A percentile compares a stretch with the other conserved stretches of the same genome.
Evolutionary conservation across 805 yeast genomes (phyloP).

Genomic region (Candida nemodendra): DNA sequence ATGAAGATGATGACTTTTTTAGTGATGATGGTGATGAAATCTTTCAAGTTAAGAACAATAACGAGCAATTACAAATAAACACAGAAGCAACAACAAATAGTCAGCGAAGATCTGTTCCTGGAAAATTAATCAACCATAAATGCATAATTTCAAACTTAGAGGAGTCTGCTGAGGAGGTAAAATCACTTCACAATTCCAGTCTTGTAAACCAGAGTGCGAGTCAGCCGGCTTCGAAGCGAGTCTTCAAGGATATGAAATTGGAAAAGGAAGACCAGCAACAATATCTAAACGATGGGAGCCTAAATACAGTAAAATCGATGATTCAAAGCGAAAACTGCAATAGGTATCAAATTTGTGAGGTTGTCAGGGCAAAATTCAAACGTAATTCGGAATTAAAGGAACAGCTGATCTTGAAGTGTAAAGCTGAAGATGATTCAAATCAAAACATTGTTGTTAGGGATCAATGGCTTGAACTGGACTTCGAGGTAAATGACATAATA

Average conservation of each 20-base stretch:
- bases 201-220: neutral
- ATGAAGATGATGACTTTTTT: conserved; percentile 20
- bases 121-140: too few relatives aligned
- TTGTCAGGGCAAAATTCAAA: conserved; percentile 34
- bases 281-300: conserved; percentile 11
- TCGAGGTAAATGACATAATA: conserved; percentile 53
- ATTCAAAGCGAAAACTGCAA: conserved; percentile 46
- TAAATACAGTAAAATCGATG: conserved; percentile 40
- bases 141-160: neutral
- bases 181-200: neutral
- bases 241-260: conserved; percentile 23
- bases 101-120: neutral
- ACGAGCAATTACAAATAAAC: neutral
- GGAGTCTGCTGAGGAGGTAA: conserved; percentile 7
- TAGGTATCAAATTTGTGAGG: conserved; percentile 43
- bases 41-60: conserved; percentile 11
- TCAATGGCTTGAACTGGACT: conserved; percentile 54
- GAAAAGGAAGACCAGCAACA: conserved; percentile 12
- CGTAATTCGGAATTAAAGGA: conserved; percentile 30
- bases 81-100: too few relatives aligned
- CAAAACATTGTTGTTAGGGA: conserved; percentile 56
- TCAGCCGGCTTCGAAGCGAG: neutral
- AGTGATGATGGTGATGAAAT: conserved; percentile 30
- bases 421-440: conserved; percentile 33
- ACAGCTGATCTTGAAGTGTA: conserved; percentile 57